These are phyloP conservation scores for Papiliotrema flavescens DNA, from an alignment of 1,284 basidiomycete species.

Conservation along the genomic window DNA sequence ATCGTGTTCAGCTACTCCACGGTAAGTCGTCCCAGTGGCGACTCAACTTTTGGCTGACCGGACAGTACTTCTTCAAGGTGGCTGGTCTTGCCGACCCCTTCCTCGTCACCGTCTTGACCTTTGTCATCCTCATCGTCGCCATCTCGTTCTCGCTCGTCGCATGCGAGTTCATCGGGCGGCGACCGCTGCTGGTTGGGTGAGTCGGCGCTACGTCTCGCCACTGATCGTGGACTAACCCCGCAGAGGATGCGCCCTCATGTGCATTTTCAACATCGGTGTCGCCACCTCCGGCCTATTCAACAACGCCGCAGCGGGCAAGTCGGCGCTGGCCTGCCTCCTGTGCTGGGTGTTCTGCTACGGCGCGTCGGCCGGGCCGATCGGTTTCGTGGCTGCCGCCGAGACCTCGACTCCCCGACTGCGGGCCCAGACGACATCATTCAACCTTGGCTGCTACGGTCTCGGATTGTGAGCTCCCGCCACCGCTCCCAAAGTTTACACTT, in stretches of 20 bases:
- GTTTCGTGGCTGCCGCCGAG: constrained; percentile 10
- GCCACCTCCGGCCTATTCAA: constrained; percentile 14
- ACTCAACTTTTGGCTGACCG: background rate
- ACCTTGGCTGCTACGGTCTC: constrained; percentile 17
- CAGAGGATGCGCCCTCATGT: constrained; percentile 20
- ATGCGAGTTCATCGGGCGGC: constrained; percentile 22
- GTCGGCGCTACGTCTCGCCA: constrained; percentile 3
- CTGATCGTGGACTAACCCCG: background rate
- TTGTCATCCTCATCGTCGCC: background rate
- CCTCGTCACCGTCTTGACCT: constrained; percentile 23
- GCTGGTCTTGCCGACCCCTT: constrained; percentile 20
- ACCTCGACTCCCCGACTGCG: constrained; percentile 9
- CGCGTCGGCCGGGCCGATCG: constrained; percentile 10
- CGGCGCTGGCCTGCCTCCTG: constrained; percentile 15
- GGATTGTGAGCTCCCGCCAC: constrained; percentile 9
- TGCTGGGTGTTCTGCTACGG: constrained; percentile 18
- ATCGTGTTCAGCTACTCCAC: constrained; percentile 27
- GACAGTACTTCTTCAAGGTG: constrained; percentile 22
- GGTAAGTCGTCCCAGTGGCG: constrained; percentile 3
- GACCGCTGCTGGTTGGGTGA: constrained; percentile 18
- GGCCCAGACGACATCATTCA: constrained; percentile 13
- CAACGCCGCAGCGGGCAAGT: constrained; percentile 7
- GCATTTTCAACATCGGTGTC: constrained; percentile 21
- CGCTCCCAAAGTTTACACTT: background rate
- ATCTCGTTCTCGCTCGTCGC: constrained; percentile 1